Evolutionary conservation across 192 early-diverging fungal species (phyloP).

Genomic region (Coemansia sp.): DNA sequence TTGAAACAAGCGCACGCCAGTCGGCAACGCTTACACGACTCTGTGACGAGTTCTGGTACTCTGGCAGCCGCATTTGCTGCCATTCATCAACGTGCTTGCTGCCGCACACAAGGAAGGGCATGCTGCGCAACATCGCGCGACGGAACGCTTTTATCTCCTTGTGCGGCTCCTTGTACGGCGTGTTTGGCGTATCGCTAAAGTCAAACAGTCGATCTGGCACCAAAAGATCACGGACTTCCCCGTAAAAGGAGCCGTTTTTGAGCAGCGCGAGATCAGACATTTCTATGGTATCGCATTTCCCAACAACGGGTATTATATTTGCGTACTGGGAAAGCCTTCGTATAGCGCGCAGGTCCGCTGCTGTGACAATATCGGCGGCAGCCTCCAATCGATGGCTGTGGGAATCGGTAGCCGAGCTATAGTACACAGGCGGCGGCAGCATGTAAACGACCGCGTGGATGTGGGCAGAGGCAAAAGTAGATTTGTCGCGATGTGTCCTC

Average conservation of each 20-base stretch:
- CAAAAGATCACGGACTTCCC: conserved; percentile 11
- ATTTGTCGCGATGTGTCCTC: conserved; percentile 18
- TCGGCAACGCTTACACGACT: conserved; percentile 30
- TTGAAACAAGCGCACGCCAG: conserved; percentile 35
- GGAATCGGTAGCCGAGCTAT: conserved; percentile 32
- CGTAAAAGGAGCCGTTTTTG: conserved; percentile 23
- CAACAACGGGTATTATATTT: conserved; percentile 42
- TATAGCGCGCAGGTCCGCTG: conserved; percentile 31
- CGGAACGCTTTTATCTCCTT: conserved; percentile 9
- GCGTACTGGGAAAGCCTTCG: conserved; percentile 26
- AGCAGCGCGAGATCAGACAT: conserved; percentile 28
- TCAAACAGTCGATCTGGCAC: conserved; percentile 33
- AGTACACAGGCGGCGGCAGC: conserved; percentile 42
- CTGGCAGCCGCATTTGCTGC: conserved; percentile 45
- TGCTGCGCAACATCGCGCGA: conserved; percentile 2
- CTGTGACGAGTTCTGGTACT: conserved; percentile 26
- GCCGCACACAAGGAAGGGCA: conserved; percentile 40
- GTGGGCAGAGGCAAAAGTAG: conserved; percentile 9
- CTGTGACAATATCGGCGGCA: conserved; percentile 27
- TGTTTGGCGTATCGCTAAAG: conserved; percentile 29
- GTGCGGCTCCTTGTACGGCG: conserved; percentile 13
- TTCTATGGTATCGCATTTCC: conserved; percentile 51
- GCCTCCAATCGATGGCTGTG: conserved; percentile 28
- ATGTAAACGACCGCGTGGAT: conserved; percentile 43
- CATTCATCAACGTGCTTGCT: conserved; percentile 46